Evolutionary conservation across 768 basidiomycete species (phyloP), one percentile per base, ranked within the genome.

Genomic region (Suillus subluteus): DNA sequence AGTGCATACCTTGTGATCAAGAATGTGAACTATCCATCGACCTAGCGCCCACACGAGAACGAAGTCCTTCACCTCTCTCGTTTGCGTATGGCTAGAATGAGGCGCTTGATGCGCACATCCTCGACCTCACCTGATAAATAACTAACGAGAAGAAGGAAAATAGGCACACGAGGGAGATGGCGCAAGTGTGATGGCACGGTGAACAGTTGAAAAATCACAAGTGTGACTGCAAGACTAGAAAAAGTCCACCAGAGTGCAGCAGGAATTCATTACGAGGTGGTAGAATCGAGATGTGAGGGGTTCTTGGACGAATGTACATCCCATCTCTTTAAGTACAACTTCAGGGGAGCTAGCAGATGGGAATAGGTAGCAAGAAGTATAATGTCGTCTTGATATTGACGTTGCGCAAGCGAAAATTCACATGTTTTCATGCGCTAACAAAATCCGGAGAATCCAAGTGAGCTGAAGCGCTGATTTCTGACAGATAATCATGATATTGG

Each of bases 31-130:
- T 48, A 77, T 77, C 82, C 82, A 82, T 68, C 74, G 72, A 26
- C 82, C 81, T 6, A 82, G 73, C 62, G 76, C 76, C 68, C 74
- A 82, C 2, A 82, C 80, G 6, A 79, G 67, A 4, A 81, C 80
- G n/a, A 48, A 80, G 75, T 18, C 75, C 76, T 55, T 78, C 76
- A 16, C 58, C 66, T 38, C 72, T 72, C 43, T 74, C 68, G 54
- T 68, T 71, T 30, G 77, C 79, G 63, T 78, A 78, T 4, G 81
- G 81, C 15, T n/a, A 82, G 62, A 46, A 82, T 72, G 61, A 80
- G 75, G 9, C 76, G 69, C 58, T 72, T 68, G 44, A 81, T 71
- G 3, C 79, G 76, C 32, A 67, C 70, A 61, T 81, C 79, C 40
- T 79, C 79, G 5, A 74, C 71, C 62, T 82, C 81, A 38, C 75